These are phyloP conservation scores for Rachicladosporium sp. DNA, from an alignment of 2,329 filamentous ascomycete genomes.

Conservation along the genomic window DNA sequence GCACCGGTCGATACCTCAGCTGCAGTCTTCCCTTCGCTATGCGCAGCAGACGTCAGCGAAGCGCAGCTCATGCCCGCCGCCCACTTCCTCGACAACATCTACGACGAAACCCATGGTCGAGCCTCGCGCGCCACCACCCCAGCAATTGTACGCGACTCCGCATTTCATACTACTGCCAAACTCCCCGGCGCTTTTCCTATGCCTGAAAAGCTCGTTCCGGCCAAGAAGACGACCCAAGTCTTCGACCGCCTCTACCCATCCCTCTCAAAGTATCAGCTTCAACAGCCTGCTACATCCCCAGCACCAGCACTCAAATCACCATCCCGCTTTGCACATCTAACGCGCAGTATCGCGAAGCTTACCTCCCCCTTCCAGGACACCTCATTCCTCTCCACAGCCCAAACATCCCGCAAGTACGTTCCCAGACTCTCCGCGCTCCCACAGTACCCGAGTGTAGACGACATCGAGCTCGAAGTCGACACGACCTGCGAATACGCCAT, in stretches of 20 bases:
- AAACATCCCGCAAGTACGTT: constrained; percentile 43
- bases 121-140: constrained; percentile 34
- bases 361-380: constrained; percentile 19
- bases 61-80: constrained; percentile 62
- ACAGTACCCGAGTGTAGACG: constrained; percentile 60
- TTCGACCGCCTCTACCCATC: constrained; percentile 21
- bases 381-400: constrained; percentile 27
- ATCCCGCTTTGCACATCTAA: constrained; percentile 7
- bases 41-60: constrained; percentile 68
- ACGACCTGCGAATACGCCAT: constrained; percentile 69
- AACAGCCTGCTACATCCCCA: constrained; percentile 7
- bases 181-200: constrained; percentile 18
- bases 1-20: constrained; percentile 46
- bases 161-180: constrained; percentile 7
- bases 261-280: constrained; percentile 14
- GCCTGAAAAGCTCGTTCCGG: constrained; percentile 7
- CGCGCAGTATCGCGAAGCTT: constrained; percentile 18
- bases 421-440: constrained; percentile 61
- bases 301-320: constrained; percentile 9
- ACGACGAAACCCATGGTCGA: constrained; percentile 46
- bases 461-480: constrained; percentile 55
- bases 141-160: constrained; percentile 29
- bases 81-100: constrained; percentile 67
- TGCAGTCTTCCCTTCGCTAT: constrained; percentile 59
- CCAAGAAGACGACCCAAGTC: constrained; percentile 9